Conservation (phyloP, 345 rosid species). For the Balakata baccata region DNA sequence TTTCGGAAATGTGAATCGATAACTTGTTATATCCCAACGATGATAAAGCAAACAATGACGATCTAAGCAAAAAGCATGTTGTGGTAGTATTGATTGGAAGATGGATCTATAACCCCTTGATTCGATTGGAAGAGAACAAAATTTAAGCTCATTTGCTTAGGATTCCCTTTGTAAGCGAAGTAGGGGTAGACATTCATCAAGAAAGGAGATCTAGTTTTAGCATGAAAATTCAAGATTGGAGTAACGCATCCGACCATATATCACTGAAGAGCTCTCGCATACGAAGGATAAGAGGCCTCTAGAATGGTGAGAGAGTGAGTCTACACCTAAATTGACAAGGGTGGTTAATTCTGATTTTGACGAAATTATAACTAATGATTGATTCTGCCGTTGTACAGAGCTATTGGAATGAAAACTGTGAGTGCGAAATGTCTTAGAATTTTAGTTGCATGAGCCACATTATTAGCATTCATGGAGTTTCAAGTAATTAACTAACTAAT, state of each 20-base stretch:
- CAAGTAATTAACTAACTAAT: no score
- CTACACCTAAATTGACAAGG: constrained; percentile 53
- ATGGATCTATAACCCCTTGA: constrained; percentile 65
- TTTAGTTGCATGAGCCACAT: no score
- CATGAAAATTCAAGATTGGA: constrained; percentile 62
- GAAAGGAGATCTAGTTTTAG: constrained; percentile 65
- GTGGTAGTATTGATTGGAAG: constrained; percentile 61
- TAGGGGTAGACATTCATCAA: constrained; percentile 89
- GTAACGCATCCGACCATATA: constrained; percentile 51
- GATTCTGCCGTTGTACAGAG: no score
- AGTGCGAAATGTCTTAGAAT: no score
- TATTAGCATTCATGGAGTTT: no score
- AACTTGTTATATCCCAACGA: constrained; percentile 61
- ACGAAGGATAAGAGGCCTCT: constrained; percentile 80
- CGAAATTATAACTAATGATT: no score
- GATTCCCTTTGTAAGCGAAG: constrained; percentile 83
- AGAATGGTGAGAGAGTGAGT: constrained; percentile 73
- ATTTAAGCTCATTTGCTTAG: constrained; percentile 66
- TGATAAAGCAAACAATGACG: constrained; percentile 73
- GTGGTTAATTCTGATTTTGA: no score
- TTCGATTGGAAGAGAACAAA: constrained; percentile 75
- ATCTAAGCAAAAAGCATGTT: constrained; percentile 94
- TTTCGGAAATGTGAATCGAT: constrained; percentile 73
- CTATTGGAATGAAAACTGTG: no score
- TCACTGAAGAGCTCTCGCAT: constrained; percentile 64